Percentiles rank a stretch among this genome's conserved stretches.
Conservation (phyloP, 1,284 basidiomycete genomes). For the Ceratobasidium sp. region DNA sequence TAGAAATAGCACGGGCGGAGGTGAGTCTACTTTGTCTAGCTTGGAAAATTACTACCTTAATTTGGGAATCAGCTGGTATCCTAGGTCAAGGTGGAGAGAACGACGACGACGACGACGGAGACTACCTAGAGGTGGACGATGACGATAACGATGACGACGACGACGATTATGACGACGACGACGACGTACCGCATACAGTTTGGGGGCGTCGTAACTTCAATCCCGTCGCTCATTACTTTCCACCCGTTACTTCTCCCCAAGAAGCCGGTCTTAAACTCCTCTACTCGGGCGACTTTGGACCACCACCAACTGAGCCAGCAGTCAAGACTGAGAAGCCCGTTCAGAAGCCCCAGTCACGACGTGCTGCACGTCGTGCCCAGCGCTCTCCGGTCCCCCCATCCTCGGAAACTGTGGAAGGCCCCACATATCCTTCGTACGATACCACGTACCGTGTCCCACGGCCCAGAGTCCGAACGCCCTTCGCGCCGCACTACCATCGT, state of each 20-base stretch:
- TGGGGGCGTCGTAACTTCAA: constrained; percentile 31
- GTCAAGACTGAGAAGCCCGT: constrained; percentile 48
- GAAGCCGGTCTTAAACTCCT: constrained; percentile 73
- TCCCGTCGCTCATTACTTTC: constrained; percentile 51
- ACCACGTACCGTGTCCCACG: constrained; percentile 25
- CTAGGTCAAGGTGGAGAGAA: constrained; percentile 46
- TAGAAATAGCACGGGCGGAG: neutral
- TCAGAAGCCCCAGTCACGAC: constrained; percentile 41
- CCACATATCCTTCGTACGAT: constrained; percentile 54
- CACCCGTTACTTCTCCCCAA: constrained; percentile 69
- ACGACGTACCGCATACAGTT: constrained; percentile 43
- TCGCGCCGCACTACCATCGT: constrained; percentile 41
- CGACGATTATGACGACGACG: constrained; percentile 47
- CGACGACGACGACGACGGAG: constrained; percentile 45
- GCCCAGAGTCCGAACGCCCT: constrained; percentile 5
- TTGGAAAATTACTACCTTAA: neutral
- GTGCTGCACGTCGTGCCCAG: constrained; percentile 11
- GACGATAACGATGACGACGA: constrained; percentile 44
- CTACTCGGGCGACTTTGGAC: constrained; percentile 85
- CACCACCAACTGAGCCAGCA: constrained; percentile 55
- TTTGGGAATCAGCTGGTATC: neutral
- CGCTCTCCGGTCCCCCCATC: constrained; percentile 46
- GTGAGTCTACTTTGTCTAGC: neutral
- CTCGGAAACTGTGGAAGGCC: constrained; percentile 43
- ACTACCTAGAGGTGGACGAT: constrained; percentile 41